Conservation (phyloP, 2,329 filamentous ascomycete genomes). For the Balansia obtecta region DNA sequence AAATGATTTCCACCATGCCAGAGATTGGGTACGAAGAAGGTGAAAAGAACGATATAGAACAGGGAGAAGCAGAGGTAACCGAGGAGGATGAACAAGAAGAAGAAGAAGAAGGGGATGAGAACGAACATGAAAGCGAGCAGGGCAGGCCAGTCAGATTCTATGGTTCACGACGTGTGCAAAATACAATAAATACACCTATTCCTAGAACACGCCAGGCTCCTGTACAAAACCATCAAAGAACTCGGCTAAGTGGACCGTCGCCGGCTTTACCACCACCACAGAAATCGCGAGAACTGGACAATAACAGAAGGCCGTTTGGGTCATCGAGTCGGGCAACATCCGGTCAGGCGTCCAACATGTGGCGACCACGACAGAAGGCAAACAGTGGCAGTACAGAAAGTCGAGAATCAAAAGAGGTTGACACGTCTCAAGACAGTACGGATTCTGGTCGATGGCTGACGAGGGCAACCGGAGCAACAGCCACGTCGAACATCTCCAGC, state of each 20-base stretch:
- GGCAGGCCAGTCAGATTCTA: conserved; percentile 1
- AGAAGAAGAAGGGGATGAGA: conserved; percentile 3
- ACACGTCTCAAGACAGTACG: conserved; percentile 4
- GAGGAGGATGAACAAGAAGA: conserved; percentile 2
- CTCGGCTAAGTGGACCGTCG: neutral
- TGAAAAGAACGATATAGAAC: neutral
- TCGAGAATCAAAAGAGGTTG: neutral
- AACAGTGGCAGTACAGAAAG: neutral
- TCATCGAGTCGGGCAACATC: neutral
- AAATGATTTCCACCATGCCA: neutral
- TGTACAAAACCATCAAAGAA: neutral
- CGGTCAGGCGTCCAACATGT: neutral
- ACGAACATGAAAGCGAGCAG: conserved; percentile 5
- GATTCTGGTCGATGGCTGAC: conserved; percentile 7
- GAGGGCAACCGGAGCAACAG: conserved; percentile 3
- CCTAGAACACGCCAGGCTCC: neutral
- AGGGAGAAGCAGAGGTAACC: neutral
- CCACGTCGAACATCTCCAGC: conserved; percentile 5
- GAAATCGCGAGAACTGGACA: neutral
- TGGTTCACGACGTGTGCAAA: neutral
- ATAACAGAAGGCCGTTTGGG: neutral
- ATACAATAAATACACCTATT: conserved; percentile 13
- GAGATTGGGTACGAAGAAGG: neutral
- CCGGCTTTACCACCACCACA: neutral
- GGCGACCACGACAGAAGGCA: neutral